Evolutionary conservation across 805 yeast species (phyloP).

Genomic region (Candida tibetensis): DNA sequence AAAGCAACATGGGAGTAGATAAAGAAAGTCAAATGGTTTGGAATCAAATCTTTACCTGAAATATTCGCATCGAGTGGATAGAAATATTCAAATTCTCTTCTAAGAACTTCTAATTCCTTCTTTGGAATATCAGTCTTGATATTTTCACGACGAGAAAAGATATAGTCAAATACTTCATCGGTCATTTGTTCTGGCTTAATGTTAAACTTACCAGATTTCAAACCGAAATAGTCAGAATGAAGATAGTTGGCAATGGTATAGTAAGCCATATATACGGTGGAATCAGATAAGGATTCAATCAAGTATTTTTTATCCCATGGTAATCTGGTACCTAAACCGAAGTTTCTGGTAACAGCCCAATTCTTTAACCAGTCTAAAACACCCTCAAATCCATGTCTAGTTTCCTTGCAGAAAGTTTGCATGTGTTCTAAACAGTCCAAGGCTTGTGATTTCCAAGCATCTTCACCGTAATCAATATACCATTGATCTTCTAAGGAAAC

Average conservation of each 20-base stretch:
- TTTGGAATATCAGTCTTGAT: conserved; percentile 58
- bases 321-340: conserved; percentile 89
- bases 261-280: conserved; percentile 93
- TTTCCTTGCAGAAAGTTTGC: conserved; percentile 80
- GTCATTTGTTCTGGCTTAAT: conserved; percentile 84
- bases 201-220: conserved; percentile 64
- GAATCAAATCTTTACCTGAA: conserved; percentile 95
- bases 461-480: conserved; percentile 97
- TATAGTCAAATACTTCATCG: conserved; percentile 88
- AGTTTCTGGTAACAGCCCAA: conserved; percentile 98
- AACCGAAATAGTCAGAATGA: conserved; percentile 85
- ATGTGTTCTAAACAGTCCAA: conserved; percentile 70
- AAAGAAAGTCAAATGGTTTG: conserved; percentile 95
- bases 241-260: conserved; percentile 86
- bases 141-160: conserved; percentile 70
- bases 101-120: conserved; percentile 64
- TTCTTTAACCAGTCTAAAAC: conserved; percentile 94
- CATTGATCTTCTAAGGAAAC: conserved; percentile 98
- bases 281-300: conserved; percentile 93
- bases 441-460: conserved; percentile 78
- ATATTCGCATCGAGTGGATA: conserved; percentile 91
- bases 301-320: conserved; percentile 97
- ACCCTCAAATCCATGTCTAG: conserved; percentile 88
- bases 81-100: conserved; percentile 95
- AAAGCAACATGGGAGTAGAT: conserved; percentile 89